phyloP scores from a whole-genome alignment of 2,329 filamentous ascomycete genomes.

The Venturia aucupariae region DNA sequence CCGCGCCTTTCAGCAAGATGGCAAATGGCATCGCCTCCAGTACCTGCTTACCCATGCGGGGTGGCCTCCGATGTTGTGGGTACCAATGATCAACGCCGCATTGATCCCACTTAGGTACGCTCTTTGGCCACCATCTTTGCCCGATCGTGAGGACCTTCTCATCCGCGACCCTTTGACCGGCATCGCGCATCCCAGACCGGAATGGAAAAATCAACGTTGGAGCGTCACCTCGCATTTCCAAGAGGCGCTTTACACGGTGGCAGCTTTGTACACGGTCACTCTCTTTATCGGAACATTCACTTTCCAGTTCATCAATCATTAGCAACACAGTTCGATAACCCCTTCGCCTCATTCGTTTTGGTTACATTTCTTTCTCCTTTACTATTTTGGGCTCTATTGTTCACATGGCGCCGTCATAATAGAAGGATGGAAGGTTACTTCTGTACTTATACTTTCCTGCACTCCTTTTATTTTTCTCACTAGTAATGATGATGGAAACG shows the following conservation, averaged over 20 bases:
- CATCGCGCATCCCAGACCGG: slow-evolving; percentile 14
- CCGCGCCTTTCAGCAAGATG: slow-evolving; percentile 38
- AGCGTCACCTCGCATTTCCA: neutral
- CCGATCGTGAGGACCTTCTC: slow-evolving; percentile 14
- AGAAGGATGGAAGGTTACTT: neutral
- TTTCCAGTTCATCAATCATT: slow-evolving; percentile 6
- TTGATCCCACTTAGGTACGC: slow-evolving; percentile 13
- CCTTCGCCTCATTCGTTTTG: neutral
- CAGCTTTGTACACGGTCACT: slow-evolving; percentile 2
- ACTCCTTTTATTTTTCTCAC: neutral
- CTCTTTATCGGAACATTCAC: slow-evolving; percentile 13
- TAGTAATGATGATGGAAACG: neutral
- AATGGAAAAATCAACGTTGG: slow-evolving; percentile 21
- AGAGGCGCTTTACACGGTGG: neutral
- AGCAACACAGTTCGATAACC: neutral
- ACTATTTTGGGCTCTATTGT: neutral
- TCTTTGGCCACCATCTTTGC: slow-evolving; percentile 13
- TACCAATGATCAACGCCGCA: slow-evolving; percentile 33
- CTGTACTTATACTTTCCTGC: neutral
- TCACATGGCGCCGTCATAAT: neutral
- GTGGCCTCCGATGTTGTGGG: slow-evolving; percentile 52
- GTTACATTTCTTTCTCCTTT: neutral
- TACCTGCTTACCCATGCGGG: slow-evolving; percentile 51
- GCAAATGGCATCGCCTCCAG: slow-evolving; percentile 35
- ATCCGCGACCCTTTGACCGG: slow-evolving; percentile 14